Evolutionary conservation across 805 yeast species (phyloP).

Genomic region (Phaffomyces opuntiae): DNA sequence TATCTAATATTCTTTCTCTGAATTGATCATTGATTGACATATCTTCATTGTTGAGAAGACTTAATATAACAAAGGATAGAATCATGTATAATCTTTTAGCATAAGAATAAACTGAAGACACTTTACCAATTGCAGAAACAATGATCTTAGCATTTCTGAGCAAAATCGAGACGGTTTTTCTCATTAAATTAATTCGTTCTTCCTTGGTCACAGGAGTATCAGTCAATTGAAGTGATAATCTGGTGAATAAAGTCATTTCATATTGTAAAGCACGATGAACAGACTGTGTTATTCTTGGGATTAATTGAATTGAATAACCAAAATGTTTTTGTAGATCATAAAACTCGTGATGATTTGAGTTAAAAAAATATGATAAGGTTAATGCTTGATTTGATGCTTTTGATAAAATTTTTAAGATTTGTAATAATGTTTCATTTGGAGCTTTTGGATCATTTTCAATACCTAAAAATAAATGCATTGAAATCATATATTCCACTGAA

Average conservation of each 20-base stretch:
- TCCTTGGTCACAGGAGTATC: too few relatives aligned
- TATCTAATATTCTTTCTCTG: neutral
- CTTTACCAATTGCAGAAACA: conserved; percentile 1
- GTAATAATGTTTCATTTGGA: neutral
- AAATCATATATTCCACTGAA: conserved; percentile 1
- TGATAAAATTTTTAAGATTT: neutral
- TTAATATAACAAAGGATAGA: conserved; percentile 3
- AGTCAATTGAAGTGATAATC: neutral
- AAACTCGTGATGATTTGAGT: conserved; percentile 1
- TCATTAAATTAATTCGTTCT: too few relatives aligned
- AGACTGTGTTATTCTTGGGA: conserved; percentile 5
- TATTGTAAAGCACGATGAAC: conserved; percentile 5
- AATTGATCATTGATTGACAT: neutral
- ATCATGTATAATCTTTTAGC: conserved; percentile 7
- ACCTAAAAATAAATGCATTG: conserved; percentile 2
- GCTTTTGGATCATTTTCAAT: neutral
- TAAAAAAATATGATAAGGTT: conserved; percentile 1
- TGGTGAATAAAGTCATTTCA: conserved; percentile 3
- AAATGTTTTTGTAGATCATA: conserved; percentile 6
- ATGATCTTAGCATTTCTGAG: conserved; percentile 6
- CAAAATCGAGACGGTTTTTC: neutral
- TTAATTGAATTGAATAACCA: conserved; percentile 3
- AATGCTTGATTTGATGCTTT: neutral
- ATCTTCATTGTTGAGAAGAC: neutral
- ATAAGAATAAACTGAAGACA: conserved; percentile 3